phyloP scores from a whole-genome alignment of 371 early-diverging fungal species.

The Mortierella sp. region DNA sequence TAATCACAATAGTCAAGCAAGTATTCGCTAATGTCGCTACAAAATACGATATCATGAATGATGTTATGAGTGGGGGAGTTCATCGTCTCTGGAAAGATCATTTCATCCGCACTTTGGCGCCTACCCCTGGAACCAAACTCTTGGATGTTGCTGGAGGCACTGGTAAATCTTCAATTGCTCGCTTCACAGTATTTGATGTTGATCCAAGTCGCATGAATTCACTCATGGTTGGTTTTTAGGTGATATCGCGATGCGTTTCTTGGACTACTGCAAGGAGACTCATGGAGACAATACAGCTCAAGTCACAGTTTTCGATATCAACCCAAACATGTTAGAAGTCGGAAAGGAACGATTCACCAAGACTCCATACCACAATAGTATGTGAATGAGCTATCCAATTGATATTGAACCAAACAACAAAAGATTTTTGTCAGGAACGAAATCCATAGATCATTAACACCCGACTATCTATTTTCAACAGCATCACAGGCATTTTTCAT shows the following conservation, averaged over 20 bases:
- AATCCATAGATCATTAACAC: background rate
- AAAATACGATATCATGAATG: slow-evolving; percentile 98
- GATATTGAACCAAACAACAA: background rate
- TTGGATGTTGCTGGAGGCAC: slow-evolving; percentile 99
- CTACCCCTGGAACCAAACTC: slow-evolving; percentile 86
- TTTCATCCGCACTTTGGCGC: slow-evolving; percentile 87
- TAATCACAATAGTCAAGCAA: slow-evolving; percentile 70
- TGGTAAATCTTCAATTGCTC: slow-evolving; percentile 60
- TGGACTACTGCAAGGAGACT: slow-evolving; percentile 81
- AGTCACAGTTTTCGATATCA: slow-evolving; percentile 96
- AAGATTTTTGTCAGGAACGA: background rate
- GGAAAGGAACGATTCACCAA: slow-evolving; percentile 83
- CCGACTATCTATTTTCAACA: slow-evolving; percentile 13
- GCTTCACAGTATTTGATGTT: background rate
- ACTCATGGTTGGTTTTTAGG: slow-evolving; percentile 61
- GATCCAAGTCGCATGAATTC: background rate
- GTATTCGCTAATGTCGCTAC: slow-evolving; percentile 95
- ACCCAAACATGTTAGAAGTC: slow-evolving; percentile 94
- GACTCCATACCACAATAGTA: slow-evolving; percentile 73
- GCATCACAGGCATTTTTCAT: slow-evolving; percentile 74
- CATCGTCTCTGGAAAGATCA: slow-evolving; percentile 97
- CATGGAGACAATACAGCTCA: slow-evolving; percentile 76
- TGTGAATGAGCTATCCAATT: slow-evolving; percentile 12
- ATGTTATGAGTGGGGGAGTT: slow-evolving; percentile 94
- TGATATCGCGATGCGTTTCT: slow-evolving; percentile 95